A percentile compares a stretch with the other conserved stretches of the same genome.
These are phyloP conservation scores for Panaeolus cyanescens DNA, from an alignment of 768 basidiomycete species.

Conservation along the genomic window DNA sequence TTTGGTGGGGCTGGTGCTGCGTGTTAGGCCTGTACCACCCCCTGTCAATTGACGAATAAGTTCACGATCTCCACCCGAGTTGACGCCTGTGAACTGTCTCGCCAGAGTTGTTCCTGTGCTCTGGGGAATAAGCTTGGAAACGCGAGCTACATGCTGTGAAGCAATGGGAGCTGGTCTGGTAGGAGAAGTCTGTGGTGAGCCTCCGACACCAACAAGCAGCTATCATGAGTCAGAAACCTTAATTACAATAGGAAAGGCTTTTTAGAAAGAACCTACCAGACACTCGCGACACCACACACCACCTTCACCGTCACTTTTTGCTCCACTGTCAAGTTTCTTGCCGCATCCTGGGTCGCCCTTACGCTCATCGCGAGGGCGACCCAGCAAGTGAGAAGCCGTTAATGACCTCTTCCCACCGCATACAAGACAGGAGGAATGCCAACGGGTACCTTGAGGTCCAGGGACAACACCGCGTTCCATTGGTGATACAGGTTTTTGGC, in stretches of 20 bases:
- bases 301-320: slow-evolving; percentile 69
- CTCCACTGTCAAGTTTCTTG: slow-evolving; percentile 81
- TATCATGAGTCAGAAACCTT: slow-evolving; percentile 24
- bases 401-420: slow-evolving; percentile 75
- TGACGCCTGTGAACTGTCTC: slow-evolving; percentile 71
- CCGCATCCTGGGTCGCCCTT: slow-evolving; percentile 75
- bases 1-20: slow-evolving; percentile 79
- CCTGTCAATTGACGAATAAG: slow-evolving; percentile 65
- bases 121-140: slow-evolving; percentile 50
- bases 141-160: slow-evolving; percentile 38
- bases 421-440: slow-evolving; percentile 78
- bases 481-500: slow-evolving; percentile 68
- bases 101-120: slow-evolving; percentile 71
- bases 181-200: slow-evolving; percentile 55
- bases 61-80: slow-evolving; percentile 38
- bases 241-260: slow-evolving; percentile 1
- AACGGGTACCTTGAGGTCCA: slow-evolving; percentile 79
- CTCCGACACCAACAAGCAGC: slow-evolving; percentile 57
- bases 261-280: slow-evolving; percentile 49
- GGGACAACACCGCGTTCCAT: slow-evolving; percentile 89
- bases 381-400: slow-evolving; percentile 31
- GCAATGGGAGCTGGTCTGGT: slow-evolving; percentile 48
- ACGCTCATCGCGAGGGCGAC: slow-evolving; percentile 46
- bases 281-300: slow-evolving; percentile 87
- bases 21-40: slow-evolving; percentile 64